These are phyloP conservation scores for Cryptomeria japonica DNA, from an alignment of 75 land plant species.

Conservation along the genomic window DNA sequence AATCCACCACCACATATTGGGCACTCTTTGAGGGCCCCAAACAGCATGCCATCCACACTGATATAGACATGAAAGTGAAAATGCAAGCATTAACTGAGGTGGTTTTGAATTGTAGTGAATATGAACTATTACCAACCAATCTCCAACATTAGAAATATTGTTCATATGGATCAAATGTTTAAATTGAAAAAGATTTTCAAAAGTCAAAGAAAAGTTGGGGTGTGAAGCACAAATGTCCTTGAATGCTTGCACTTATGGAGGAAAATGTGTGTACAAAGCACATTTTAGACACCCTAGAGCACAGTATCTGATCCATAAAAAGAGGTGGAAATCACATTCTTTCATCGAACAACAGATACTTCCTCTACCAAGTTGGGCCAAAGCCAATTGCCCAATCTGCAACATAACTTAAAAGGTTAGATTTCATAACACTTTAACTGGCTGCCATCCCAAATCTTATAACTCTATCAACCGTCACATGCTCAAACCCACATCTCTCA, in stretches of 20 bases:
- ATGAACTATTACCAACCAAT: not conserved
- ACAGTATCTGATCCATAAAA: not conserved
- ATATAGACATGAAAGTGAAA: constrained; percentile 1
- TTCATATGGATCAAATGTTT: not conserved
- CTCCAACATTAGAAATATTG: not conserved
- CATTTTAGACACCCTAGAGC: not conserved
- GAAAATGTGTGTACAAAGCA: not conserved
- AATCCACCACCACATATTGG: constrained; percentile 73
- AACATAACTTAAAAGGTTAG: no score
- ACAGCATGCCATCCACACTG: constrained; percentile 99
- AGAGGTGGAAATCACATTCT: no score
- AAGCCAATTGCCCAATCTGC: no score
- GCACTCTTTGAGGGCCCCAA: constrained; percentile 83
- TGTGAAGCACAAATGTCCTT: not conserved
- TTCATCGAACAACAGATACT: no score
- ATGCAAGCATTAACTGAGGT: not conserved
- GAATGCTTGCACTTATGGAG: not conserved
- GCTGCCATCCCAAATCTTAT: no score
- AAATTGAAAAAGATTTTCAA: not conserved
- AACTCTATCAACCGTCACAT: no score
- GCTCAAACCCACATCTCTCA: no score
- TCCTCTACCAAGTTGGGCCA: no score
- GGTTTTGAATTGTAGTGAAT: not conserved
- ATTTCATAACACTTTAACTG: no score
- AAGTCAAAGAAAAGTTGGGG: not conserved